Conservation (phyloP, 2,329 filamentous ascomycete genomes). For the Pseudogymnoascus sp. region DNA sequence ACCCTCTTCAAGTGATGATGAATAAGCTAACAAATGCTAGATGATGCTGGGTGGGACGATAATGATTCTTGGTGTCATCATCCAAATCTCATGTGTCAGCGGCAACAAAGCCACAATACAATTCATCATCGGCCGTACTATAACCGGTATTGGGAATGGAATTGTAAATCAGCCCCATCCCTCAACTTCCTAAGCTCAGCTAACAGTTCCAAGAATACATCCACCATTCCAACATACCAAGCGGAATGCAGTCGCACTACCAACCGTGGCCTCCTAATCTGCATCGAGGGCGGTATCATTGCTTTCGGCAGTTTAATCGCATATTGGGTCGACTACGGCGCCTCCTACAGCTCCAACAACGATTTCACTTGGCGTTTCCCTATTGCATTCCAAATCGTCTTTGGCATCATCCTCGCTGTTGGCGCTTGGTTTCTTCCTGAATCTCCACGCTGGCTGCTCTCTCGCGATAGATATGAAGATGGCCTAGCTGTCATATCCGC, state of each 20-base stretch:
- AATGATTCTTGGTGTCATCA: conserved; percentile 47
- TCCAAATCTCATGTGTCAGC: conserved; percentile 32
- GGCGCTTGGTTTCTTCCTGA: conserved; percentile 91
- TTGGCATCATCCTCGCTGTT: conserved; percentile 73
- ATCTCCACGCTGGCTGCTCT: conserved; percentile 90
- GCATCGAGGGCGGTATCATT: conserved; percentile 49
- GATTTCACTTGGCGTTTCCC: conserved; percentile 86
- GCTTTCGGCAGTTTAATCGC: conserved; percentile 66
- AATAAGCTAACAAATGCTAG: conserved; percentile 14
- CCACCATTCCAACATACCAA: conserved; percentile 52
- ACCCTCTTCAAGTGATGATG: conserved; percentile 42
- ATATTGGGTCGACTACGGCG: conserved; percentile 95
- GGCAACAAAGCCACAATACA: conserved; percentile 37
- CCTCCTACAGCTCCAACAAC: conserved; percentile 72
- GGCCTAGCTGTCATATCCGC: conserved; percentile 96
- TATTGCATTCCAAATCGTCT: conserved; percentile 81
- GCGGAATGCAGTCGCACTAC: conserved; percentile 40
- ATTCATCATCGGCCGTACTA: conserved; percentile 43
- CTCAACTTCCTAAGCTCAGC: background rate
- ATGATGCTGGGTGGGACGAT: conserved; percentile 49
- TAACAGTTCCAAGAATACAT: conserved; percentile 30
- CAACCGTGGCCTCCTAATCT: conserved; percentile 40
- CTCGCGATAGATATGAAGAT: conserved; percentile 94
- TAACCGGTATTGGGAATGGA: conserved; percentile 44
- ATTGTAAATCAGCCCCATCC: conserved; percentile 24